Base-by-base conservation (phyloP, 169 alveolate species). In the Eimeria necatrix region DNA sequence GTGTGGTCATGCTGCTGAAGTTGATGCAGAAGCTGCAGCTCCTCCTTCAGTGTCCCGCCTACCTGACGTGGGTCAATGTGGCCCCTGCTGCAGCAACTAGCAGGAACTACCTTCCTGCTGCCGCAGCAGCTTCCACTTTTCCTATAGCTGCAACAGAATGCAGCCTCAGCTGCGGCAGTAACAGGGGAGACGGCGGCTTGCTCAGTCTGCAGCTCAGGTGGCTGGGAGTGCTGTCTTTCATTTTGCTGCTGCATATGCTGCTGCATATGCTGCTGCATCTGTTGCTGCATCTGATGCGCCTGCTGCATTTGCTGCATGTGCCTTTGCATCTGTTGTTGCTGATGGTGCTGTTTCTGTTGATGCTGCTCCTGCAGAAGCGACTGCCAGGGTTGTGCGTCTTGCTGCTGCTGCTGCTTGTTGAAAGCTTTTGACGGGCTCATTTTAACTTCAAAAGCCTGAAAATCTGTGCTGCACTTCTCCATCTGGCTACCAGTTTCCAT, bases 1-100 rank as follows among this genome's bases (percentile, higher is more conserved):
- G 48, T 14, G 32, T 32, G 14, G 56, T 71, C 83, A 0, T 10
- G 48, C 53, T 71, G 81, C 81, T 26, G 81, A 48, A 26, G n/a
- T 52, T 71, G 81, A 48, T 71, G 83, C 83, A 32, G 84, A 24
- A 46, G 41, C 60, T 73, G 84, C 84, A 16, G n/a, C 56, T 46
- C 32, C 64, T 56, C n/a, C 10, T 56, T 9, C 64, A 22, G 76
- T 3, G 18, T 49, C 61, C 87, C 48, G 87, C 87, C 4, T 4
- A 16, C 26, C 85, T 74, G 60, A 60, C 53, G 87, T 18, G 32
- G 46, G 61, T 20, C 4, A 1, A 22, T 78, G n/a, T 60, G 4
- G 46, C 59, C 48, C 10, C 87, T 78, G 59, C 68, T 78, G 87
- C 68, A 78, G 59, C 41, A 60, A 51, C 68, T 41, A 2, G 87